Evolutionary conservation across 139 green algal species (phyloP).

Genomic region (Bryopsis sp.): DNA sequence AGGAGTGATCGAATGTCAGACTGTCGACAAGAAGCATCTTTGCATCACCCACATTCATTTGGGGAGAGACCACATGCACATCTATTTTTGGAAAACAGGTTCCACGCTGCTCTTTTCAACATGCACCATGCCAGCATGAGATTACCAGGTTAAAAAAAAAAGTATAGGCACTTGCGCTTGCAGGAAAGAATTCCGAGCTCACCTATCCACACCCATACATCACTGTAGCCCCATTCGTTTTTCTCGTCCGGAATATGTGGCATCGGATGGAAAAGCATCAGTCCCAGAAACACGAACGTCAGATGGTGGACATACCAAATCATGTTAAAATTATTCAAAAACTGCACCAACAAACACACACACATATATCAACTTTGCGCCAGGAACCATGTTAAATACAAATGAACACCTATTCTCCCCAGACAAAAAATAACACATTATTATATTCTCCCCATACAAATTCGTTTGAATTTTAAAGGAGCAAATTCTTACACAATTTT

Average conservation of each 20-base stretch:
- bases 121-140: too few relatives aligned
- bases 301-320: neutral
- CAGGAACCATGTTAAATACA: neutral
- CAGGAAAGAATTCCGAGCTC: too few relatives aligned
- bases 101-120: too few relatives aligned
- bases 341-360: neutral
- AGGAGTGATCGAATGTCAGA: too few relatives aligned
- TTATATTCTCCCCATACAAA: neutral
- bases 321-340: conserved; percentile 1
- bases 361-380: neutral
- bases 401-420: neutral
- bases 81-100: too few relatives aligned
- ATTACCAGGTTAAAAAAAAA: too few relatives aligned
- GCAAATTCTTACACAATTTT: neutral
- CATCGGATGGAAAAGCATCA: neutral
- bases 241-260: neutral
- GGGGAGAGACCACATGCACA: too few relatives aligned
- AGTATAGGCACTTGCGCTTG: too few relatives aligned
- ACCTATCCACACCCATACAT: neutral
- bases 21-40: too few relatives aligned
- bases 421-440: neutral
- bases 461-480: neutral
- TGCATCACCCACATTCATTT: too few relatives aligned
- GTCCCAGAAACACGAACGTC: neutral
- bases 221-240: neutral